Base-by-base conservation (phyloP, 1,139 yeast species). In the Magnusiomyces magnusii region DNA sequence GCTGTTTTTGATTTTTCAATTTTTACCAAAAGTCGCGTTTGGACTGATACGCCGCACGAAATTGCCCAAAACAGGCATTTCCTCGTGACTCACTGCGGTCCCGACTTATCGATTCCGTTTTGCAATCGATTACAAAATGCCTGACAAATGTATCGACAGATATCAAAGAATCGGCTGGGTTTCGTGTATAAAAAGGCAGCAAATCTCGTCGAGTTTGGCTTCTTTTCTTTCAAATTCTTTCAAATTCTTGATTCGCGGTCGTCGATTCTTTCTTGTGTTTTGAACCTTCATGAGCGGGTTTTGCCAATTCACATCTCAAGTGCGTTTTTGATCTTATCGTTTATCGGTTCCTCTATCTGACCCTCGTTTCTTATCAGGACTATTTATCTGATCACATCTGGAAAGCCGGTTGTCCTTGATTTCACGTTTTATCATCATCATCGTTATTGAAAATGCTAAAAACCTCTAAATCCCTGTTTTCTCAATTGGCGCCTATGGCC, bases 381-480 rank as follows among this genome's bases (percentile, higher is more conserved):
- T 56, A 58, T 44, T 47, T 56, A 27, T 59, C 57, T 34, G 59
- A 57, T 41, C 59, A 57, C 51, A 59, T 57, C 53, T 57, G 58
- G 59, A 57, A 59, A 53, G 53, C 59, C 51, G 53, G 52, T 49
- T 58, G 53, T 42, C 57, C 50, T 51, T 59, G 54, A 51, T 15
- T n/a, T n/a, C n/a, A n/a, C n/a, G n/a, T n/a, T n/a, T n/a, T n/a
- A n/a, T n/a, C n/a, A n/a, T n/a, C n/a, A n/a, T n/a, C n/a, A n/a
- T n/a, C n/a, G n/a, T n/a, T n/a, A n/a, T n/a, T n/a, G n/a, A n/a
- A n/a, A n/a, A n/a, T n/a, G n/a, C n/a, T n/a, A n/a, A n/a, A n/a
- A n/a, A 23, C 50, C 47, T 39, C 56, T 52, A 51, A 55, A 31
- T 58, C 49, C 5, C 17, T 44, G 17, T 2, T 44, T 5, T 44